Percentiles rank a stretch among this genome's conserved stretches.
Evolutionary conservation across 2,329 filamentous ascomycete genomes (phyloP).

Genomic region (Fusarium marasasianum): DNA sequence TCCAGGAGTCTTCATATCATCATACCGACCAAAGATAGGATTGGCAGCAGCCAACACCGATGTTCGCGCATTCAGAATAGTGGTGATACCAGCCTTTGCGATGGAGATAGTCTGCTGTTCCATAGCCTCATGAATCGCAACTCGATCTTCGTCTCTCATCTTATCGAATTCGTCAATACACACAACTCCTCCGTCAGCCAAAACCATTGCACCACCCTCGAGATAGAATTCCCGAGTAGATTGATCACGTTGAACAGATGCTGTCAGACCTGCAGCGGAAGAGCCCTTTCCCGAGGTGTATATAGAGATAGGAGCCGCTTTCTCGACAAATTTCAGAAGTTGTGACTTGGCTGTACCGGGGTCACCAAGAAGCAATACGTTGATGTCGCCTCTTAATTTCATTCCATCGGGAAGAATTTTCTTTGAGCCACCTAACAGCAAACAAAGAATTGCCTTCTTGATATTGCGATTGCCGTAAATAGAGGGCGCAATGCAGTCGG

Average conservation of each 20-base stretch:
- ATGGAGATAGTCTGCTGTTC: constrained; percentile 99
- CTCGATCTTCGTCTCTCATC: constrained; percentile 97
- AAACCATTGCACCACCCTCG: constrained; percentile 97
- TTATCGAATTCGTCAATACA: constrained; percentile 99
- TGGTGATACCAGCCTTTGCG: constrained; percentile 97
- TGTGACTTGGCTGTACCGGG: constrained; percentile 99
- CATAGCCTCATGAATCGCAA: constrained; percentile 99
- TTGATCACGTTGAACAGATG: constrained; percentile 93
- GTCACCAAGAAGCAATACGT: constrained; percentile 94
- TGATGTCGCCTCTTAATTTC: constrained; percentile 97
- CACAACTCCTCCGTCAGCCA: constrained; percentile 95
- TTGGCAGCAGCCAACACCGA: constrained; percentile 96
- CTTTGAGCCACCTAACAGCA: constrained; percentile 94
- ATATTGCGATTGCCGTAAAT: constrained; percentile 97
- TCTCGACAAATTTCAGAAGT: constrained; percentile 95
- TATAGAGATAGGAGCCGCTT: constrained; percentile 94
- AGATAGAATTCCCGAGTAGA: constrained; percentile 96
- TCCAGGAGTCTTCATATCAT: constrained; percentile 95
- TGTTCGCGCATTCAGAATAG: constrained; percentile 94
- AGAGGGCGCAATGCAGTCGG: constrained; percentile 92
- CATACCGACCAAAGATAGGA: constrained; percentile 96
- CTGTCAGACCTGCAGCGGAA: constrained; percentile 95
- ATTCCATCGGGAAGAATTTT: constrained; percentile 98
- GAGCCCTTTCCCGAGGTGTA: constrained; percentile 99
- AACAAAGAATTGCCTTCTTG: constrained; percentile 95